These are phyloP conservation scores for Leccinum arenicola DNA, from an alignment of 768 basidiomycete genomes.

Conservation along the genomic window DNA sequence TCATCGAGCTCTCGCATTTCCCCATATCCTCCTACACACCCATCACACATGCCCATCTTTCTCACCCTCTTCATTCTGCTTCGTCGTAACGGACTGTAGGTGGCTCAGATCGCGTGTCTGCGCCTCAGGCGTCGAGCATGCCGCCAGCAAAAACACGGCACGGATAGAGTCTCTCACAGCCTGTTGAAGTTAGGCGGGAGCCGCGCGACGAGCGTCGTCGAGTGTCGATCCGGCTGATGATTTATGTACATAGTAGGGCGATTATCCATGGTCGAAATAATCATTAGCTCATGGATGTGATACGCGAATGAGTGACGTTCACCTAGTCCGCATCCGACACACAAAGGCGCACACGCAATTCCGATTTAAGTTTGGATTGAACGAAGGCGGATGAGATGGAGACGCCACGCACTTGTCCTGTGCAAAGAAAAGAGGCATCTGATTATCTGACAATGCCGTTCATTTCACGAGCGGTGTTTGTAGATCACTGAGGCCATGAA, in stretches of 20 bases:
- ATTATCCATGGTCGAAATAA: not conserved
- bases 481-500: constrained; percentile 51
- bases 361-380: constrained; percentile 46
- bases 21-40: not conserved
- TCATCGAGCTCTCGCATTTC: not conserved
- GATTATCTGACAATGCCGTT: not conserved
- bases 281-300: no score
- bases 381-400: constrained; percentile 59
- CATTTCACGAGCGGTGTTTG: not conserved
- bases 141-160: constrained; percentile 52
- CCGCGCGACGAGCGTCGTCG: constrained; percentile 38
- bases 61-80: no score
- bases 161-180: constrained; percentile 49
- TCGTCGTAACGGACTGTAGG: no score
- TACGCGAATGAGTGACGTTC: not conserved
- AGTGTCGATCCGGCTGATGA: constrained; percentile 50
- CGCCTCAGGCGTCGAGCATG: constrained; percentile 35
- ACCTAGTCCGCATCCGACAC: constrained; percentile 45
- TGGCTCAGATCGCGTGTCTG: no score
- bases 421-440: not conserved
- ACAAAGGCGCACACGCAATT: constrained; percentile 44
- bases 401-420: constrained; percentile 59
- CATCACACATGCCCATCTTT: no score
- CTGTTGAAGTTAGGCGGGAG: constrained; percentile 40
- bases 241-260: constrained; percentile 30